Percentiles rank a stretch among this genome's conserved stretches.
Evolutionary conservation across 2,329 filamentous ascomycete genomes (phyloP).

Genomic region (Exophiala sideris): DNA sequence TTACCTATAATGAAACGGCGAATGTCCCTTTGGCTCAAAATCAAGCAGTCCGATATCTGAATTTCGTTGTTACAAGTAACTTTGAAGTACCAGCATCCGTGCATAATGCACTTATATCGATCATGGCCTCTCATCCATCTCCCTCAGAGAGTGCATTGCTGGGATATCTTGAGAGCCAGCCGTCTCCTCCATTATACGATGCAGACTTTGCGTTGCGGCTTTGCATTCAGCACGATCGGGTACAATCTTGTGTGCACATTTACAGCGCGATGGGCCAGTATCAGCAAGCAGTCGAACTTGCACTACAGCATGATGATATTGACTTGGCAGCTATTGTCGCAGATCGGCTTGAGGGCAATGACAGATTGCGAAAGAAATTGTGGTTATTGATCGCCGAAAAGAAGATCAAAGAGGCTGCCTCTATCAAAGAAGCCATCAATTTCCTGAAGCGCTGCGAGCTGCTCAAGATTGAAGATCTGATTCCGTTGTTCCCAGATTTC

Average conservation of each 20-base stretch:
- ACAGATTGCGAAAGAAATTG: conserved; percentile 80
- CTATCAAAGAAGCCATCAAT: conserved; percentile 90
- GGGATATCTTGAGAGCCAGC: conserved; percentile 85
- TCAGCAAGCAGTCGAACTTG: conserved; percentile 77
- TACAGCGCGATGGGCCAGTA: conserved; percentile 97
- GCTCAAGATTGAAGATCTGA: conserved; percentile 90
- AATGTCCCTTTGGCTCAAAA: conserved; percentile 69
- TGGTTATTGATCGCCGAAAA: conserved; percentile 95
- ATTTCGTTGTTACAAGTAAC: conserved; percentile 82
- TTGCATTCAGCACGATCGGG: conserved; percentile 90
- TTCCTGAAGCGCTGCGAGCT: conserved; percentile 90
- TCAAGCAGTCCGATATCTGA: conserved; percentile 89
- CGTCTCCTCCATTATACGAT: conserved; percentile 81
- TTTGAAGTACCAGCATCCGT: conserved; percentile 78
- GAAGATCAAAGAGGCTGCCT: conserved; percentile 76
- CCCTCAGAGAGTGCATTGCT: conserved; percentile 81
- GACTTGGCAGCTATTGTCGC: conserved; percentile 87
- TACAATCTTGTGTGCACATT: conserved; percentile 93
- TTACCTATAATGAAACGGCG: conserved; percentile 81
- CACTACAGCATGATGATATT: conserved; percentile 82
- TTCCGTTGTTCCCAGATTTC: conserved; percentile 98
- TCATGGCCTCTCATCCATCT: conserved; percentile 83
- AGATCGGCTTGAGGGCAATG: conserved; percentile 67
- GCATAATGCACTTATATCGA: conserved; percentile 94
- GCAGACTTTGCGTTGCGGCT: conserved; percentile 93